Conservation (phyloP, 2,329 filamentous ascomycete genomes). For the Colletotrichum simmondsii region DNA sequence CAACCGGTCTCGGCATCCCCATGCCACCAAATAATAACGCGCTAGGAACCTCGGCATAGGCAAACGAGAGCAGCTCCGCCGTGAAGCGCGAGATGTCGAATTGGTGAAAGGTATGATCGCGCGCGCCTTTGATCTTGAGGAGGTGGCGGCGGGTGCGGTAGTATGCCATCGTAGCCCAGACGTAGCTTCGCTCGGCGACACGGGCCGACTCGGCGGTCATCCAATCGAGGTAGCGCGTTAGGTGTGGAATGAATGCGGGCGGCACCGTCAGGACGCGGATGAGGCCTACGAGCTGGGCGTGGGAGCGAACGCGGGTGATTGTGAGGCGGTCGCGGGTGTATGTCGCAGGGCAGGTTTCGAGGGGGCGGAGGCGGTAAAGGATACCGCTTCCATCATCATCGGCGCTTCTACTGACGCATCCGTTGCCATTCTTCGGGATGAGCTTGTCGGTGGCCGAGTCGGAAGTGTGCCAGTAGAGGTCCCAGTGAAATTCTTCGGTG, state of each 20-base stretch:
- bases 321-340: constrained; percentile 18
- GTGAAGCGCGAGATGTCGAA: constrained; percentile 43
- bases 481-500: constrained; percentile 48
- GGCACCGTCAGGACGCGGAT: constrained; percentile 42
- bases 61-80: constrained; percentile 42
- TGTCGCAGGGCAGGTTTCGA: not conserved
- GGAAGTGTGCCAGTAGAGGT: constrained; percentile 47
- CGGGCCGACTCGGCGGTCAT: constrained; percentile 39
- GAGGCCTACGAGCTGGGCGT: constrained; percentile 43
- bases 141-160: constrained; percentile 42
- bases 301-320: constrained; percentile 12
- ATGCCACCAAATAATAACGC: not conserved
- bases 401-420: no score
- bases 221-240: constrained; percentile 47
- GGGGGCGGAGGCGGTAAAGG: constrained; percentile 29
- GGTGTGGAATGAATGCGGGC: constrained; percentile 26
- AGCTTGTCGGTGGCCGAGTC: constrained; percentile 36
- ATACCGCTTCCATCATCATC: not conserved
- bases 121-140: constrained; percentile 32
- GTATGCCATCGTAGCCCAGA: constrained; percentile 44
- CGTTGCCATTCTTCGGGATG: not conserved
- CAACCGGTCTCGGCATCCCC: not conserved
- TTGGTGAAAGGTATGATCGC: constrained; percentile 23
- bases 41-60: constrained; percentile 35
- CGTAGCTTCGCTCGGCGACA: constrained; percentile 40